Evolutionary conservation across 257 asterid species (phyloP), one percentile per base, ranked within the genome.

Genomic region (Fraxinus excelsior): DNA sequence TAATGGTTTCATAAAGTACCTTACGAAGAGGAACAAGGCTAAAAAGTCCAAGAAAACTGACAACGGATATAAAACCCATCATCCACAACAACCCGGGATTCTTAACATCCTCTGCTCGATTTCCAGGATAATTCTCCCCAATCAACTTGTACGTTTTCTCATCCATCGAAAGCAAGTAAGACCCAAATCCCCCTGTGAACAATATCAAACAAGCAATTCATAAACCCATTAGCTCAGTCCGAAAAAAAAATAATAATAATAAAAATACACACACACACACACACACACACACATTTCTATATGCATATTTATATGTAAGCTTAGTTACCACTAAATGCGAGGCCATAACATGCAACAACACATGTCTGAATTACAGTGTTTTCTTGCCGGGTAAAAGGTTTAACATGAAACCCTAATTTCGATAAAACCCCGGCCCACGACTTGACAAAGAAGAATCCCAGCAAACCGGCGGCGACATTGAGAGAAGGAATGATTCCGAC

Each of bases 311-410:
- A 7, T 56, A 56, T 56, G 28, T n/a, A 19, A 19, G 65, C 16
- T 34, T 73, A 3, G 3, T 78, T 82, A 95, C 99, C 99, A 64
- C 98, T 92, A 83, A 89, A 91, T 73, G 98, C 96, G 74, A 95
- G 97, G 56, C 99, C 99, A 74, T 91, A 95, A 79, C 97, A 94
- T 81, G 98, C 99, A 80, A 94, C 99, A 32, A 94, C 97, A 74
- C 99, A 94, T 23, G 99, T 94, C 80, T 94, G 99, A 75, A 92
- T 92, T 46, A 92, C 99, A 12, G 99, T 94, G 68, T 92, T 92
- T 88, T 95, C 99, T 75, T 95, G 99, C 74, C 89, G 90, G 70
- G 97, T 91, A 65, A 95, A 95, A 1, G 99, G 98, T 14, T 64
- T 71, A 38, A 73, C 81, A 40, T 87, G 76, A 72, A 87, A 77